Evolutionary conservation across 73 alveolate genomes (phyloP).

Genomic region (Loxodes magnus): DNA sequence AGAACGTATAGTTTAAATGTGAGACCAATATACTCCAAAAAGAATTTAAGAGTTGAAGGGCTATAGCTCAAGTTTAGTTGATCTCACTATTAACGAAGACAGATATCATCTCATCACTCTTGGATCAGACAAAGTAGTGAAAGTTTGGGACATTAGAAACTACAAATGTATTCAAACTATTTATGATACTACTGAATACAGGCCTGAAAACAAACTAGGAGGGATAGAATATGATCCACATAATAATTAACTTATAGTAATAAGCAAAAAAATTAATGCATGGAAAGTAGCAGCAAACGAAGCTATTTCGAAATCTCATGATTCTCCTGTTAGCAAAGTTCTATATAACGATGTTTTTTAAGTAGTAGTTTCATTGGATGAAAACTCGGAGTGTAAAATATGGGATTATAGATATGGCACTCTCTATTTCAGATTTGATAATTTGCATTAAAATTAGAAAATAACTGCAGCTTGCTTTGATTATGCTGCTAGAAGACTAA

Average conservation of each 20-base stretch:
- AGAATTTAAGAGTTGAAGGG: slow-evolving; percentile 35
- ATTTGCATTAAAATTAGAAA: slow-evolving; percentile 42
- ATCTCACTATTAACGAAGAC: slow-evolving; percentile 50
- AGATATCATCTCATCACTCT: slow-evolving; percentile 40
- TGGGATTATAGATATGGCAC: slow-evolving; percentile 58
- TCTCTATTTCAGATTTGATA: slow-evolving; percentile 43
- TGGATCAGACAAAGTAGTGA: slow-evolving; percentile 61
- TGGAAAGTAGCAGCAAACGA: slow-evolving; percentile 61
- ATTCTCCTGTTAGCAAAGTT: slow-evolving; percentile 37
- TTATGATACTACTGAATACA: slow-evolving; percentile 44
- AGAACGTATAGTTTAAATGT: slow-evolving; percentile 50
- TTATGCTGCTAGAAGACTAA: slow-evolving; percentile 39
- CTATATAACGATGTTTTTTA: slow-evolving; percentile 38
- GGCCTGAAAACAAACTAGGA: slow-evolving; percentile 65
- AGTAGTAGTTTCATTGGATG: slow-evolving; percentile 63
- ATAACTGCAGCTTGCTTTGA: slow-evolving; percentile 57
- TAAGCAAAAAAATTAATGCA: slow-evolving; percentile 41
- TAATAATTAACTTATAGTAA: slow-evolving; percentile 35
- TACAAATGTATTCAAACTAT: slow-evolving; percentile 57
- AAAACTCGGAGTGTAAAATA: slow-evolving; percentile 41
- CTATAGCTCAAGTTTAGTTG: slow-evolving; percentile 47
- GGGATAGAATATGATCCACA: slow-evolving; percentile 31
- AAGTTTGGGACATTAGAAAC: slow-evolving; percentile 65
- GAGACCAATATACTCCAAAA: slow-evolving; percentile 56
- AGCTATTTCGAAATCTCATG: slow-evolving; percentile 57